Evolutionary conservation across 1,284 basidiomycete species (phyloP), one percentile per base, ranked within the genome.

Genomic region (Trametes pubescens): DNA sequence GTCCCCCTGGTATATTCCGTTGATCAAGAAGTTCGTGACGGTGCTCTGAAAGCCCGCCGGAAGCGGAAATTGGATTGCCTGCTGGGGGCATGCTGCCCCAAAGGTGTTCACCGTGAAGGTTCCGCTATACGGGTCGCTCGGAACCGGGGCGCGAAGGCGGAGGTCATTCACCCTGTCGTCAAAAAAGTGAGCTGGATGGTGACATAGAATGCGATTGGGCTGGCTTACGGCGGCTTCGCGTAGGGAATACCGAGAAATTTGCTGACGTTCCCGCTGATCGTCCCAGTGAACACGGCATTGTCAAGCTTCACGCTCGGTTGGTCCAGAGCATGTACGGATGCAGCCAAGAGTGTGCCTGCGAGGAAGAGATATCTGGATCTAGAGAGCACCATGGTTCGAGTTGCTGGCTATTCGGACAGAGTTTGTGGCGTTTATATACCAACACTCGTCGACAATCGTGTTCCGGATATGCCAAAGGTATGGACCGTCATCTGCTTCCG

Each of bases 211-310:
- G 40, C 6, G 9, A 11, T 14, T 14, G 14, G 3, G 11, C 7
- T 14, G 44, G 66, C 78, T 63, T 59, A 79, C 77, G 80, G 80
- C 11, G 81, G 78, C 53, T 76, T 62, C 0, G 85, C 85, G 62
- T 81, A 88, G 0, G 84, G 85, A 46, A 87, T 85, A 0, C 85
- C 84, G 2, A 84, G 69, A 64, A 82, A 86, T 57, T 78, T 77
- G 21, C 76, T 72, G 0, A 80, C 72, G 4, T 44, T 52, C 47
- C 37, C 55, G n/a, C 64, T 60, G 14, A 46, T 58, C 4, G 29
- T 37, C 4, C 67, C 64, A 2, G 64, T 48, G 24, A 66, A 59
- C 2, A 57, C 56, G 1, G 57, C 61, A 6, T 52, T 51, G 52
- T 66, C 62, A 6, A 66, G 38, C 8, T 29, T 46, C 2, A 65